Evolutionary conservation across 164 flowering plant genomes (phyloP).

Genomic region (Stephania cephalantha): DNA sequence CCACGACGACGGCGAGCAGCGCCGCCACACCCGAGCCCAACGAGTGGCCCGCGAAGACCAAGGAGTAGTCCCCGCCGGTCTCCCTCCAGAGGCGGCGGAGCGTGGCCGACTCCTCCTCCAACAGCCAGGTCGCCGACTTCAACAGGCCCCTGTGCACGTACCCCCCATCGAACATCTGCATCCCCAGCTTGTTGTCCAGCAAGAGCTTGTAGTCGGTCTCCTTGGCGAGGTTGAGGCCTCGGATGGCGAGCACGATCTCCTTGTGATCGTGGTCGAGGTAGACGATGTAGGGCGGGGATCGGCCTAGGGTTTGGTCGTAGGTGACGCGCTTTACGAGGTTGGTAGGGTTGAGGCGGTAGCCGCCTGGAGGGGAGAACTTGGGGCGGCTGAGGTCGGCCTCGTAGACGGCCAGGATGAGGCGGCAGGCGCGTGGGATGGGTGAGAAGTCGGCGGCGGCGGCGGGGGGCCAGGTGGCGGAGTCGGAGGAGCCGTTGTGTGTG

Average conservation of each 20-base stretch:
- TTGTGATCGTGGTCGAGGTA: constrained; percentile 56
- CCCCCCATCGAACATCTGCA: constrained; percentile 85
- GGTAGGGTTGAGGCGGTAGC: constrained; percentile 56
- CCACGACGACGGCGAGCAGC: constrained; percentile 51
- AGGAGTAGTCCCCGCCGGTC: constrained; percentile 35
- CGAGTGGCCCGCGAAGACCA: constrained; percentile 79
- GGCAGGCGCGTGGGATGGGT: constrained; percentile 71
- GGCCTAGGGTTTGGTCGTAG: constrained; percentile 59
- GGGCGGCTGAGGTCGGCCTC: constrained; percentile 65
- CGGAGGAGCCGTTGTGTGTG: constrained; percentile 68
- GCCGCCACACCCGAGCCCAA: constrained; percentile 86
- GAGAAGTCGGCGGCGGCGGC: constrained; percentile 76
- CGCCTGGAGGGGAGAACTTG: constrained; percentile 44
- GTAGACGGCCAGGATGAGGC: constrained; percentile 71
- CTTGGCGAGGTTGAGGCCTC: constrained; percentile 67
- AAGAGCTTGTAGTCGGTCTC: constrained; percentile 75
- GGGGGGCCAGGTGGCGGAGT: constrained; percentile 59
- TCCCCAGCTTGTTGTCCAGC: constrained; percentile 58
- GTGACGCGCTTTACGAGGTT: constrained; percentile 60
- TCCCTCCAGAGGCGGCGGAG: constrained; percentile 47
- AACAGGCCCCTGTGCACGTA: constrained; percentile 76
- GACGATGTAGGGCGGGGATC: constrained; percentile 74
- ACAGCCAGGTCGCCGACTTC: constrained; percentile 70
- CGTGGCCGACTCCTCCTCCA: constrained; percentile 54
- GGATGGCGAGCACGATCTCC: constrained; percentile 72